A percentile compares a stretch with the other conserved stretches of the same genome.
phyloP scores from a whole-genome alignment of 1,139 yeast genomes.

The Zygoascus sp. region DNA sequence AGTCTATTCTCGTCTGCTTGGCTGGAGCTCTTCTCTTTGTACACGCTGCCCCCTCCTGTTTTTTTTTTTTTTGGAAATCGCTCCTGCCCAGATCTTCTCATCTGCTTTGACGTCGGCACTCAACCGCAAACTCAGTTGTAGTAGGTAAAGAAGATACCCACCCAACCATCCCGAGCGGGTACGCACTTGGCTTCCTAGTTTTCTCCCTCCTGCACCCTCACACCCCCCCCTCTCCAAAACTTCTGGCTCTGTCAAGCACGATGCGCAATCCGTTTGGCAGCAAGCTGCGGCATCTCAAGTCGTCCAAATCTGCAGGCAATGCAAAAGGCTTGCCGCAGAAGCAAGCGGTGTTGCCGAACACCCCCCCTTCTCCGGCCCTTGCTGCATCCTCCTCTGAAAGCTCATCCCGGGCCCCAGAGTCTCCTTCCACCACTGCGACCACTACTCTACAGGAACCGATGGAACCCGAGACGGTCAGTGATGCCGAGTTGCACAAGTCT shows the following conservation, averaged over 20 bases:
- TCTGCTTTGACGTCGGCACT: no score
- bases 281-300: neutral
- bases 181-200: no score
- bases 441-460: neutral
- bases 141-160: no score
- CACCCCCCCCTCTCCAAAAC: no score
- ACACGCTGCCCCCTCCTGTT: no score
- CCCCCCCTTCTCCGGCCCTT: neutral
- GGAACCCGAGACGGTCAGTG: neutral
- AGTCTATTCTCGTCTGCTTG: no score
- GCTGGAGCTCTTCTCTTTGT: no score
- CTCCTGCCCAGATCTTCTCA: no score
- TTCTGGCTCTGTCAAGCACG: neutral
- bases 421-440: constrained; percentile 1
- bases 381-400: neutral
- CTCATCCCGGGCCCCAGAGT: neutral
- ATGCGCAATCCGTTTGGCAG: constrained; percentile 1
- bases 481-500: neutral
- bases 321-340: neutral
- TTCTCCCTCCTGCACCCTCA: no score
- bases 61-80: no score
- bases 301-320: neutral
- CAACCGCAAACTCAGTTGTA: no score
- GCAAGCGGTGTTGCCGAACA: neutral
- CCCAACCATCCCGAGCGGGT: no score